A percentile compares a stretch with the other conserved stretches of the same genome.
Conservation (phyloP, 1,284 basidiomycete genomes). For the Ustilago vetiveriae region DNA sequence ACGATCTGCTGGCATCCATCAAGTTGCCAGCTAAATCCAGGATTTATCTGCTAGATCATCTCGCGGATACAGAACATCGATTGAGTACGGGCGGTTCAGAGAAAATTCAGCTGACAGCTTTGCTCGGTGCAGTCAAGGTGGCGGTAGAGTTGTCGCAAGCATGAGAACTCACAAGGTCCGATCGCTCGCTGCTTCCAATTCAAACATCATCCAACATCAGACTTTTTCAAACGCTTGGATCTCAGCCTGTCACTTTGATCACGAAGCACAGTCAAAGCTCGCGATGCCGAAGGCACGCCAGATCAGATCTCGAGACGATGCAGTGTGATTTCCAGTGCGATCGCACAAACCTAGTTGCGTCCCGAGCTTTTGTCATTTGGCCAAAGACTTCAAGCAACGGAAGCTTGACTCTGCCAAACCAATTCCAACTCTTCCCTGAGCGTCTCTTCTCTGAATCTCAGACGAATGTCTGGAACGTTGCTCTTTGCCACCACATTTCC, state of each 20-base stretch:
- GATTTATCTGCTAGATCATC: constrained; percentile 87
- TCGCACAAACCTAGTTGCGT: neutral
- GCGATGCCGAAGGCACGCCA: too few species aligned
- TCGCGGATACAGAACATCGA: constrained; percentile 83
- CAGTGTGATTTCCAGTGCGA: neutral
- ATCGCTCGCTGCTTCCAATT: neutral
- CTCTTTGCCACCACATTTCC: constrained; percentile 71
- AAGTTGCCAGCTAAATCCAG: constrained; percentile 86
- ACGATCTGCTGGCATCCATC: constrained; percentile 86
- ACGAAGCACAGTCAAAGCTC: neutral
- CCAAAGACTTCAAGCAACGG: constrained; percentile 4
- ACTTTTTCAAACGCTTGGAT: too few species aligned
- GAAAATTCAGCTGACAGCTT: constrained; percentile 90
- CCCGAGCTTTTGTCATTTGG: too few species aligned
- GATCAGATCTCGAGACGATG: too few species aligned
- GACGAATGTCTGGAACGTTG: constrained; percentile 90
- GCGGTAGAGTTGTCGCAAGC: constrained; percentile 75
- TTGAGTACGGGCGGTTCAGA: constrained; percentile 91
- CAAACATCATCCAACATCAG: too few species aligned
- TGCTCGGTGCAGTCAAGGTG: constrained; percentile 92
- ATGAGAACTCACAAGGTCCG: too few species aligned
- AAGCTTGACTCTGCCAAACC: constrained; percentile 44
- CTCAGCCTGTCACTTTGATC: neutral
- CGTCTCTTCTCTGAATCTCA: constrained; percentile 88
- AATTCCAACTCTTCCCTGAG: constrained; percentile 77